Evolutionary conservation across 805 yeast genomes (phyloP), one percentile per base, ranked within the genome.

Genomic region (Starmerella etchellsii): DNA sequence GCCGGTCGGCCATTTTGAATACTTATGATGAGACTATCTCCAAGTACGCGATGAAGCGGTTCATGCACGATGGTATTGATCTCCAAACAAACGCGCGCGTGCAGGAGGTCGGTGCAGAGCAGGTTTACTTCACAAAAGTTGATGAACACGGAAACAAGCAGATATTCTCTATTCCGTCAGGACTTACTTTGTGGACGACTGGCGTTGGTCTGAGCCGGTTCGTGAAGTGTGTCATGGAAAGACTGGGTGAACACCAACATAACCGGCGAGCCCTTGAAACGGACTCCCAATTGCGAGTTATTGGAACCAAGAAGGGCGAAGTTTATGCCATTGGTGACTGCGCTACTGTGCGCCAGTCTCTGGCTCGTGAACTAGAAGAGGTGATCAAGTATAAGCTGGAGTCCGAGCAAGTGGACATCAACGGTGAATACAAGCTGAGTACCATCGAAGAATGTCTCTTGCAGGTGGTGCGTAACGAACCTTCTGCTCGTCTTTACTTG

Each of bases 241-340:
- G 65, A n/a, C 60, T 78, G 28, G 53, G 57, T 11, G 64, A 59
- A 1, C 54, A 60, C 24, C 84, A 78, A 59, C 64, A 63, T 48
- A 78, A 78, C 55, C 69, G 65, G 51, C 70, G 80, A 50, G 85
- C 84, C n/a, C 71, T 78, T 36, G 84, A 78, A 55, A 78, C 84
- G 1, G 85, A 78, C 55, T 64, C 78, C n/a, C 81, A 78, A 48
- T 59, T 78, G 49, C 67, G 84, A 47, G 80, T 78, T 9, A 55
- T 74, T 38, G 85, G 85, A 23, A 73, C 81, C 3, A 79, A 80
- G 24, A 53, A 65, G 30, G 81, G 80, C 42, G 79, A 74, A 43
- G 78, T 76, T 22, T 77, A 76, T 52, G 82, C 81, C 3, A 73
- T 77, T 51, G 84, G 84, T 36, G 84, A 77, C 56, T 77, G 83